Evolutionary conservation across 768 basidiomycete species (phyloP), one percentile per base, ranked within the genome.

Genomic region (Suillus decipiens): DNA sequence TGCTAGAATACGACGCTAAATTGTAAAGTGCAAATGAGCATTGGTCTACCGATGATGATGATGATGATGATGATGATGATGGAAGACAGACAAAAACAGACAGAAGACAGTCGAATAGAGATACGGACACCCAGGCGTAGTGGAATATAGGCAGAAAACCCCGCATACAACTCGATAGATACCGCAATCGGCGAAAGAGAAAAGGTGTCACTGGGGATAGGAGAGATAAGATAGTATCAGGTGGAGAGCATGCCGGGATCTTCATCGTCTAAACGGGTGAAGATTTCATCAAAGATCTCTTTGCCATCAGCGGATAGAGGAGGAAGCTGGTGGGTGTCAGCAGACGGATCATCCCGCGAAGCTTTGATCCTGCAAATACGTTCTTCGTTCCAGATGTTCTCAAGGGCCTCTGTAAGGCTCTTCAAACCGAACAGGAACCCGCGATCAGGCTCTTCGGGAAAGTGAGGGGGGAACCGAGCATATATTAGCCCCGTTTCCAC

Each of bases 401-500:
- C 90, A 68, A 99, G 76, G 39, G 90, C 81, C 67, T 84, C 83
- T 12, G 90, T 83, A 36, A 99, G 76, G 72, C 83, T 94, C 80
- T 89, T 89, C 75, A 99, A 76, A 4, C 97, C 97, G 72, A 91
- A 92, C 36, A 98, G 76, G 77, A 99, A 99, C 7, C 97, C 97
- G 58, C 93, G 87, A 76, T 99, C 97, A 24, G 97, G 92, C 72
- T 90, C 84, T 48, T 90, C 87, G 1, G 90, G 88, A 66, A 93
- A 92, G 72, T 93, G 95, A 1, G 96, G 96, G 4, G 95, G 96
- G 76, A 97, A 99, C 51, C 95, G 86, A 36, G 96, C 97, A 70
- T 92, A 92, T 15, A 96, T 82, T 50, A 92, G 77, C 3, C 96
- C 95, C 3, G 88, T 92, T 67, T 86, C 86, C 4, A 88, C 86